A percentile compares a stretch with the other conserved stretches of the same genome.
These are phyloP conservation scores for Ichthyophthirius multifiliis DNA, from an alignment of 169 alveolate genomes.

Conservation along the genomic window DNA sequence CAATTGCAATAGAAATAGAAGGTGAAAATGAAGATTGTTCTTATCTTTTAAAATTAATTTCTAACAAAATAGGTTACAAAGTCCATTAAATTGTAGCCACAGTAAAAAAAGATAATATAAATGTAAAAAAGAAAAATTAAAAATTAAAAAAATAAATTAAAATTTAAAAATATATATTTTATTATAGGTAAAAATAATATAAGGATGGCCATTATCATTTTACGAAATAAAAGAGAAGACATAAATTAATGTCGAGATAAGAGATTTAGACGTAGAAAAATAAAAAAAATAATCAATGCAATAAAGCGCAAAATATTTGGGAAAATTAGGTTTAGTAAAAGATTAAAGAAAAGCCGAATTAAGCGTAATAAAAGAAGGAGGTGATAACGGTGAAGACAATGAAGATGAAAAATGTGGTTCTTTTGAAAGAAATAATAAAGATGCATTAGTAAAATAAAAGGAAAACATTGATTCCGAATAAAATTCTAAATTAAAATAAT, in stretches of 20 bases:
- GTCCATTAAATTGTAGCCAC: background rate
- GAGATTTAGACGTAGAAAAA: background rate
- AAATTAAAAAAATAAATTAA: background rate
- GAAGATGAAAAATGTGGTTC: background rate
- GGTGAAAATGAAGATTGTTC: background rate
- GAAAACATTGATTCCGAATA: background rate
- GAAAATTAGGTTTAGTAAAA: slow-evolving; percentile 1
- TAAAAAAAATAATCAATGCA: background rate
- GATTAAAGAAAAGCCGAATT: background rate
- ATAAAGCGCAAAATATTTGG: background rate
- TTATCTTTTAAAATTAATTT: background rate
- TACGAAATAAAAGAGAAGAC: background rate
- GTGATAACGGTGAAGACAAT: background rate
- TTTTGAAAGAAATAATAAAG: background rate
- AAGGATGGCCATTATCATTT: slow-evolving; percentile 8
- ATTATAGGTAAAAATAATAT: background rate
- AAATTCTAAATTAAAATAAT: background rate
- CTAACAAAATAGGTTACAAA: background rate
- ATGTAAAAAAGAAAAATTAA: background rate
- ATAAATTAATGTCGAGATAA: background rate
- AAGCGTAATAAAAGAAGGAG: background rate
- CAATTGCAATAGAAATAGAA: background rate
- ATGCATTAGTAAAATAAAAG: background rate
- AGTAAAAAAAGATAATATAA: background rate
- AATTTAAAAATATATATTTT: background rate